Conservation (phyloP, 2,329 filamentous ascomycete genomes). For the Neopestalotiopsis clavispora region DNA sequence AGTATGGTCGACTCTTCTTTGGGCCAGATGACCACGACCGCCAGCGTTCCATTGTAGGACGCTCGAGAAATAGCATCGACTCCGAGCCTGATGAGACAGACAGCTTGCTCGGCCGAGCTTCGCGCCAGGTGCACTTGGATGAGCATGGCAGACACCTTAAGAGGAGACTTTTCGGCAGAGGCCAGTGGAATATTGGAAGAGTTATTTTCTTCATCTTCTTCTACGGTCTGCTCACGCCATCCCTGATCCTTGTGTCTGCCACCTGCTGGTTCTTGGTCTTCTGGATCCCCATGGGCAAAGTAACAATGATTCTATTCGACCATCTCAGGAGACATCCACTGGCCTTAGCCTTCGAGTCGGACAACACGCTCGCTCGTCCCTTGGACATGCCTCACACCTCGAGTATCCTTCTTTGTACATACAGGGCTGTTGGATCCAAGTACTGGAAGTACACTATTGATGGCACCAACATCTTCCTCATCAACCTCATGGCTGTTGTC, state of each 20-base stretch:
- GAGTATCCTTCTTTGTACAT: conserved; percentile 87
- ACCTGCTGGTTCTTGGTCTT: conserved; percentile 98
- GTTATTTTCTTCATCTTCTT: conserved; percentile 97
- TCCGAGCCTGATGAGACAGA: conserved; percentile 85
- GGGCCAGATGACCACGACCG: conserved; percentile 66
- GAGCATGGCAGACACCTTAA: conserved; percentile 61
- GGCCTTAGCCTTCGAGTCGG: conserved; percentile 90
- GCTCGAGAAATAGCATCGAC: conserved; percentile 86
- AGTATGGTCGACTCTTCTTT: conserved; percentile 95
- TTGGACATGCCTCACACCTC: conserved; percentile 77
- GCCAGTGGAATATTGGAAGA: conserved; percentile 92
- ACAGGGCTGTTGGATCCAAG: conserved; percentile 88
- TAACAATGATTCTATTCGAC: conserved; percentile 86
- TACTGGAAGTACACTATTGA: conserved; percentile 99
- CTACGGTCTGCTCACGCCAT: conserved; percentile 88
- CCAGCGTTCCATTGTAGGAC: conserved; percentile 81
- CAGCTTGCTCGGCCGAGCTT: conserved; percentile 74
- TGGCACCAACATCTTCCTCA: conserved; percentile 98
- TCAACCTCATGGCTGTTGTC: conserved; percentile 95
- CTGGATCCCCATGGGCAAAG: conserved; percentile 97
- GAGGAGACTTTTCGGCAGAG: conserved; percentile 88
- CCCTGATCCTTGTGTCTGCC: conserved; percentile 81
- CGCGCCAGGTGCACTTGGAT: conserved; percentile 53
- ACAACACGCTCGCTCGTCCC: conserved; percentile 74
- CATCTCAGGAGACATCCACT: conserved; percentile 92